Conservation (phyloP, 306 rosid genomes). For the Abrus precatorius region DNA sequence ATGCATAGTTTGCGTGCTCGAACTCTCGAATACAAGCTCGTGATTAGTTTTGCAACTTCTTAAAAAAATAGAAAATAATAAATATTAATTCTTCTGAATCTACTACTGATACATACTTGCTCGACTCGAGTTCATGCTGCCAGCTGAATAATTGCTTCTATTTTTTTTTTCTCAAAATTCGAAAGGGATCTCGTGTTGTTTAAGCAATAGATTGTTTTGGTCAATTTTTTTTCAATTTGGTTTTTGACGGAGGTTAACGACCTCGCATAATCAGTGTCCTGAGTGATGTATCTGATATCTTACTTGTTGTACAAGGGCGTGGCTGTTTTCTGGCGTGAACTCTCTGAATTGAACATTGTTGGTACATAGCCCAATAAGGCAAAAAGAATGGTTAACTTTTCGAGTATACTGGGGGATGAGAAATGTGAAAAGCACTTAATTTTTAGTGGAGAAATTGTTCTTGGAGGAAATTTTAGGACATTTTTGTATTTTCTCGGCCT, state of each 20-base stretch:
- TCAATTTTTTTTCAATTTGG: slow-evolving; percentile 4
- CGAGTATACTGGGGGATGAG: slow-evolving; percentile 50
- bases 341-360: slow-evolving; percentile 43
- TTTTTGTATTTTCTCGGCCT: slow-evolving; percentile 76
- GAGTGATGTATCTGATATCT: too few species aligned
- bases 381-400: slow-evolving; percentile 51
- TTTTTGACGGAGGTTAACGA: neutral
- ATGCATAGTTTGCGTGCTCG: neutral
- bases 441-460: slow-evolving; percentile 70
- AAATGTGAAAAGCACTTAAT: slow-evolving; percentile 74
- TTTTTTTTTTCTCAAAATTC: slow-evolving; percentile 3
- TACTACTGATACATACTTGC: neutral
- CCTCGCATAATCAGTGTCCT: too few species aligned
- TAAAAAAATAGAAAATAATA: neutral
- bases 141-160: neutral
- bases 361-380: slow-evolving; percentile 46
- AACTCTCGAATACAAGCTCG: neutral
- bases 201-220: slow-evolving; percentile 18
- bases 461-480: slow-evolving; percentile 62
- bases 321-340: slow-evolving; percentile 34
- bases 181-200: slow-evolving; percentile 1
- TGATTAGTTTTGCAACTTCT: slow-evolving; percentile 13
- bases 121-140: slow-evolving; percentile 24
- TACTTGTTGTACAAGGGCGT: slow-evolving; percentile 47
- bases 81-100: slow-evolving; percentile 23